These are phyloP conservation scores for Tephrocybe sp. DNA, from an alignment of 768 basidiomycete species.

Conservation along the genomic window DNA sequence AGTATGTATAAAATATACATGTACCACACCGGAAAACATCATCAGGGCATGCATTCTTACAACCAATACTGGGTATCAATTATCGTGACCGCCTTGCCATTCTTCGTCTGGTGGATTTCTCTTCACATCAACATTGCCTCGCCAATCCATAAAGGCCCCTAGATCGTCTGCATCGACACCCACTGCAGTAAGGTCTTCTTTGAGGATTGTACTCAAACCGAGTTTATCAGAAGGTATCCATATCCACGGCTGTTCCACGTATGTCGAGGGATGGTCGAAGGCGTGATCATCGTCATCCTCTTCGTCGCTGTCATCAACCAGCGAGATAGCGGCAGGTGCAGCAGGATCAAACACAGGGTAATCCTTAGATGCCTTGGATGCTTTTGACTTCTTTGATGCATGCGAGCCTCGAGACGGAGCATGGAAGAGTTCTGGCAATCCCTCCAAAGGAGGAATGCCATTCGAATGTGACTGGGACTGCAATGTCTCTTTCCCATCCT, in stretches of 20 bases:
- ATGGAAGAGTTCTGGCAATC: conserved; percentile 7
- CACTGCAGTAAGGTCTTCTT: conserved; percentile 33
- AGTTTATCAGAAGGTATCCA: conserved; percentile 45
- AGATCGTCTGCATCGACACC: conserved; percentile 45
- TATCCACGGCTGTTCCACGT: conserved; percentile 45
- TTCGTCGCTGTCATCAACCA: conserved; percentile 24
- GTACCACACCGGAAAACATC: no score
- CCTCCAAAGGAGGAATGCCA: not conserved
- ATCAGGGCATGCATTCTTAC: no score
- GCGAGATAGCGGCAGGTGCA: conserved; percentile 23
- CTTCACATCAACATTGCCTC: conserved; percentile 44
- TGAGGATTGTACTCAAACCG: conserved; percentile 40
- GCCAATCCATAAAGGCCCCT: conserved; percentile 43
- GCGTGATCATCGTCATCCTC: conserved; percentile 39
- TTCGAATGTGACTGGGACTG: not conserved
- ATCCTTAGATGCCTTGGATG: conserved; percentile 16
- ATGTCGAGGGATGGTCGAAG: conserved; percentile 49
- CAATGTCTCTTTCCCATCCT: not conserved
- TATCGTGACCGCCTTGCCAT: conserved; percentile 28
- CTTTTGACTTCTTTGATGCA: conserved; percentile 15
- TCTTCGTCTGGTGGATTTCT: conserved; percentile 46
- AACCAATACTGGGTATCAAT: conserved; percentile 16
- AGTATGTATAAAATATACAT: not conserved
- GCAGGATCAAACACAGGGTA: conserved; percentile 28
- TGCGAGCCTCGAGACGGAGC: conserved; percentile 5